These are phyloP conservation scores for Carex sylvatica DNA, from an alignment of 202 grass and related monocot species.

Conservation along the genomic window DNA sequence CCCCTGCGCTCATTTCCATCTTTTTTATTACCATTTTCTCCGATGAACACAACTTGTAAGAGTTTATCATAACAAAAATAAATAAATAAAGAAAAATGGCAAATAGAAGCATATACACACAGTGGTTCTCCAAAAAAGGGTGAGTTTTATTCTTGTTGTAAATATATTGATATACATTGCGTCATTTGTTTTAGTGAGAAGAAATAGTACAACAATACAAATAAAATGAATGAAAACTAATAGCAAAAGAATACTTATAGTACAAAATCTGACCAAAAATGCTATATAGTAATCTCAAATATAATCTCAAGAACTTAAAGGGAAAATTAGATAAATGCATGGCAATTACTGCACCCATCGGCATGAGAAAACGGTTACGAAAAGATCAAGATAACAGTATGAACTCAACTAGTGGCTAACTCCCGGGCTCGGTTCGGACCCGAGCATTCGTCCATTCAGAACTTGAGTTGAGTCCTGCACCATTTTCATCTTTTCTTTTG, in stretches of 20 bases:
- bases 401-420: conserved; percentile 1
- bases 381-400: neutral
- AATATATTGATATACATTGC: neutral
- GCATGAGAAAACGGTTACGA: neutral
- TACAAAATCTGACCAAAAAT: conserved; percentile 19
- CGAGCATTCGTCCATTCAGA: neutral
- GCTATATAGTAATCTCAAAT: neutral
- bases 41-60: neutral
- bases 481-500: neutral
- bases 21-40: neutral
- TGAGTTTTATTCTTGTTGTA: conserved; percentile 5
- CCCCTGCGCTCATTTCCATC: too few species aligned
- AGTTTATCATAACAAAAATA: neutral
- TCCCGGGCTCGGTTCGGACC: neutral
- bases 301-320: neutral
- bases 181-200: conserved; percentile 2
- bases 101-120: neutral
- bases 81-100: neutral
- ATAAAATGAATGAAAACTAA: conserved; percentile 19
- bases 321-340: neutral
- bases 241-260: neutral
- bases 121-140: neutral
- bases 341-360: neutral
- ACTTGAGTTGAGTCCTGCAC: neutral
- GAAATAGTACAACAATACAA: conserved; percentile 13